Base-by-base conservation (phyloP, 148 eudicot genomes). In the Linanthus parryae region DNA sequence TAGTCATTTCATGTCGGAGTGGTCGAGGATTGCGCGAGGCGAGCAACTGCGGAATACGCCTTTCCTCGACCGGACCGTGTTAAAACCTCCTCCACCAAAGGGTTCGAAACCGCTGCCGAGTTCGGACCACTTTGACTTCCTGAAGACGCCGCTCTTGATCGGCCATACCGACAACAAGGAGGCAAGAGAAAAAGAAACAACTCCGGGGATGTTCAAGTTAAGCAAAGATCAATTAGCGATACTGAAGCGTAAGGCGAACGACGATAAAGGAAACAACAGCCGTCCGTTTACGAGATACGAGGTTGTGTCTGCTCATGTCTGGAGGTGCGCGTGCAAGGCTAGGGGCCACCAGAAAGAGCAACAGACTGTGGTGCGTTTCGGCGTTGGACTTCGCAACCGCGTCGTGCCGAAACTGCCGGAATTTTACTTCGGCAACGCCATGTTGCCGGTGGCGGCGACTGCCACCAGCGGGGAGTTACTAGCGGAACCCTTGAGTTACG, bases 1-100 rank as follows among this genome's bases (percentile, higher is more conserved):
- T 0, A 45, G 62, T 26, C 73, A 77, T 36, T 81, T 81, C 24
- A 14, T 62, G 37, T 9, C 62, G 0, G 68, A 73, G 41, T 77
- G 82, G 82, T 67, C 82, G 37, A 70, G 52, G 62, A 30, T 72
- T 33, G 63, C 78, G 29, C 70, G 76, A 0, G 76, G 79, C 4
- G 71, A 64, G 41, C 60, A 61, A 2, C 29, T 71, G 1, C 60
- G 44, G 13, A 33, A 30, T 0, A 7, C 45, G 0, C 84, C 80
- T 11, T 71, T 8, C 26, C 48, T 62, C 18, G 77, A 75, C 26
- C 62, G 72, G 16, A 52, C 18, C 13, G 30, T 52, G n/a, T 33
- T 73, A 12, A 67, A 54, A 27, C 63, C 69, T 3, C 40, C 57
- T 12, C 61, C 64, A 0, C 59, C 58, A 35, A 21, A 48, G 0